Percentiles rank a stretch among this genome's conserved stretches.
These are phyloP conservation scores for Candida germanica DNA, from an alignment of 805 yeast species.

Conservation along the genomic window DNA sequence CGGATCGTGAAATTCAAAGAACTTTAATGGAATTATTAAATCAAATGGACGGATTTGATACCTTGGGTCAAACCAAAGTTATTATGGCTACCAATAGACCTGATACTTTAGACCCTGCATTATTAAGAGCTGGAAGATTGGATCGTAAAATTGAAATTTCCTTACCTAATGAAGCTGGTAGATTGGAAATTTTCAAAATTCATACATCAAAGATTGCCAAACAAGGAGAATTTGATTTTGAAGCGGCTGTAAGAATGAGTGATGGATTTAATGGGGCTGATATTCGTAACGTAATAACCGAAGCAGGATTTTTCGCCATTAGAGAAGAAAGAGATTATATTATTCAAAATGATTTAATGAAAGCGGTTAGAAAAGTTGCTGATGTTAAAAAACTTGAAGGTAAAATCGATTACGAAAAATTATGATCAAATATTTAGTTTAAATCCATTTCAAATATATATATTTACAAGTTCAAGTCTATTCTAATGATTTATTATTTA, in stretches of 20 bases:
- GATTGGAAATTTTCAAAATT: slow-evolving; percentile 90
- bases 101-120: slow-evolving; percentile 95
- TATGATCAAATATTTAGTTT: slow-evolving; percentile 37
- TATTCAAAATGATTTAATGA: slow-evolving; percentile 89
- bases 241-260: slow-evolving; percentile 96
- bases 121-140: slow-evolving; percentile 94
- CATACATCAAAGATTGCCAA: slow-evolving; percentile 83
- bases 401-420: slow-evolving; percentile 88
- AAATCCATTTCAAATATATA: neutral
- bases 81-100: slow-evolving; percentile 99
- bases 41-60: slow-evolving; percentile 98
- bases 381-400: slow-evolving; percentile 98
- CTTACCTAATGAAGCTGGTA: slow-evolving; percentile 92
- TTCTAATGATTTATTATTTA: slow-evolving; percentile 4
- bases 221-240: slow-evolving; percentile 94
- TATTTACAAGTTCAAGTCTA: slow-evolving; percentile 1
- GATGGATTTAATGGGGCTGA: slow-evolving; percentile 99
- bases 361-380: slow-evolving; percentile 96
- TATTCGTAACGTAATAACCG: slow-evolving; percentile 94
- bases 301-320: slow-evolving; percentile 97
- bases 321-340: slow-evolving; percentile 97
- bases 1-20: slow-evolving; percentile 97
- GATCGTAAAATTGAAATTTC: slow-evolving; percentile 96
- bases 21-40: slow-evolving; percentile 94
- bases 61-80: slow-evolving; percentile 92